Conservation (phyloP, 805 yeast genomes). For the Sungouiella thailandica region DNA sequence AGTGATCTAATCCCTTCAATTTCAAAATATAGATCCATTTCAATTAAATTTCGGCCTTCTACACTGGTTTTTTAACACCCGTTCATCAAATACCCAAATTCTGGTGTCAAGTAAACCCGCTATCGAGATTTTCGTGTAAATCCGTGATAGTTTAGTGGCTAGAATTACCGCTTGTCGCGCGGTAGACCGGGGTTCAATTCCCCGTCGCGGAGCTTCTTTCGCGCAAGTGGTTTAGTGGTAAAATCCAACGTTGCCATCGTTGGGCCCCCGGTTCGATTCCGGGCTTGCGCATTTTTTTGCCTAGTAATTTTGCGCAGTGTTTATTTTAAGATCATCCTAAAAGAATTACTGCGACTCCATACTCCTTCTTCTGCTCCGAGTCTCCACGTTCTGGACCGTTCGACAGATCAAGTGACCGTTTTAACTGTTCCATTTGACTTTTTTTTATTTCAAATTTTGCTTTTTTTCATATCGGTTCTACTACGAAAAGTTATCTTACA, state of each 20-base stretch:
- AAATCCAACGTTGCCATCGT: conserved; percentile 12
- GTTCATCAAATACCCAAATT: too few relatives aligned
- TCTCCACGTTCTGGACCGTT: too few relatives aligned
- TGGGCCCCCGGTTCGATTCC: conserved; percentile 12
- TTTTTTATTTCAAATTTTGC: not conserved
- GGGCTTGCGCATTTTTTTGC: conserved; percentile 8
- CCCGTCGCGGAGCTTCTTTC: conserved; percentile 16
- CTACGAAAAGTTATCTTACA: too few relatives aligned
- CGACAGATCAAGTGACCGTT: too few relatives aligned
- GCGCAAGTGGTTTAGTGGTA: conserved; percentile 12
- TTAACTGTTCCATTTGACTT: too few relatives aligned
- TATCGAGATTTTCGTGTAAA: not conserved
- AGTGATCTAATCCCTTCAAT: too few relatives aligned
- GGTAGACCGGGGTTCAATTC: conserved; percentile 20
- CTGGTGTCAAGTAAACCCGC: too few relatives aligned
- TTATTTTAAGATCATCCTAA: not conserved
- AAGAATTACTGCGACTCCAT: not conserved
- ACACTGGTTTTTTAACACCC: too few relatives aligned
- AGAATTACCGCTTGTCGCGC: conserved; percentile 20
- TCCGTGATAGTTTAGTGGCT: conserved; percentile 20
- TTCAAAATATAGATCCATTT: too few relatives aligned
- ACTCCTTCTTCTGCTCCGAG: not conserved
- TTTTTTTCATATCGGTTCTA: not conserved
- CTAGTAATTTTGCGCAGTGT: not conserved
- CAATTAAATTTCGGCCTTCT: too few relatives aligned